These are phyloP conservation scores for Podospora sp. DNA, from an alignment of 495 filamentous ascomycete species.

Conservation along the genomic window DNA sequence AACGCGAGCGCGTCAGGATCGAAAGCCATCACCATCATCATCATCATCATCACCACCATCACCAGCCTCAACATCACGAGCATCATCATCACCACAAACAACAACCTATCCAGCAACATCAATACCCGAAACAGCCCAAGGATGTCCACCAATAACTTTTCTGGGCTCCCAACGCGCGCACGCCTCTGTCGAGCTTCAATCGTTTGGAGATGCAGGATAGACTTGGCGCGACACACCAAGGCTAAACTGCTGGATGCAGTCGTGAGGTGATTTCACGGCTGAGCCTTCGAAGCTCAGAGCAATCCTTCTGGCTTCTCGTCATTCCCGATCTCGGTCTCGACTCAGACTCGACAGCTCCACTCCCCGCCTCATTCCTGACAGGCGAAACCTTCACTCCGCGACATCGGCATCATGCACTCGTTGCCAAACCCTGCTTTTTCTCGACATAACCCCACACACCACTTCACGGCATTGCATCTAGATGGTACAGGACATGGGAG, in stretches of 20 bases:
- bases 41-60: constrained; percentile 16
- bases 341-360: not conserved
- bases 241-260: not conserved
- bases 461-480: constrained; percentile 9
- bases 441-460: not conserved
- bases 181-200: not conserved
- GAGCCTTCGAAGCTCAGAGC: not conserved
- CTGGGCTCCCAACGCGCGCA: not conserved
- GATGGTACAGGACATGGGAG: constrained; percentile 5
- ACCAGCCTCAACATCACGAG: constrained; percentile 18
- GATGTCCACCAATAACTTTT: constrained; percentile 20
- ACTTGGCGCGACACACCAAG: not conserved
- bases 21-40: constrained; percentile 26
- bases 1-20: constrained; percentile 35
- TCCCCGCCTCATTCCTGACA: not conserved
- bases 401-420: not conserved
- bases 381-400: no score
- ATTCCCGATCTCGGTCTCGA: not conserved
- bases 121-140: constrained; percentile 21
- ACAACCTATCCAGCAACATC: constrained; percentile 11
- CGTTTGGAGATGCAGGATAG: not conserved
- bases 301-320: not conserved
- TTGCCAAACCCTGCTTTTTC: not conserved
- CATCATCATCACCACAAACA: constrained; percentile 24
- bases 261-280: not conserved